A percentile compares a stretch with the other conserved stretches of the same genome.
Conservation (phyloP, 306 rosid species). For the Cucumis sativus region Cucumber_9930_V3 NC_026660.2:28694001-28694500, state of each 20-base stretch:
- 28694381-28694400: slow-evolving; percentile 45
- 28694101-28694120: slow-evolving; percentile 59
- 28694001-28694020: slow-evolving; percentile 47
- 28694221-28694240: slow-evolving; percentile 80
- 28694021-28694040: slow-evolving; percentile 52
- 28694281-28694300: slow-evolving; percentile 91
- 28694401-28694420: slow-evolving; percentile 49
- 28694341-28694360: slow-evolving; percentile 39
- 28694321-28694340: slow-evolving; percentile 70
- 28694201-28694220: slow-evolving; percentile 84
- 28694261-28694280: slow-evolving; percentile 98
- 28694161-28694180: slow-evolving; percentile 78
- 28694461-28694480: slow-evolving; percentile 40
- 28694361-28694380: slow-evolving; percentile 22
- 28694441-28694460: slow-evolving; percentile 53
- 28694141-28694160: slow-evolving; percentile 63
- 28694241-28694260: slow-evolving; percentile 87
- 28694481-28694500: slow-evolving; percentile 25
- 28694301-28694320: slow-evolving; percentile 62
- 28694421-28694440: slow-evolving; percentile 51
- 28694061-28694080: slow-evolving; percentile 50
- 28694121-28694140: slow-evolving; percentile 67
- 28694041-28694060: slow-evolving; percentile 57
- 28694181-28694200: slow-evolving; percentile 85
- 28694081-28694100: slow-evolving; percentile 92